phyloP scores from a whole-genome alignment of 306 rosid genomes.

The Mucuna pruriens region DNA sequence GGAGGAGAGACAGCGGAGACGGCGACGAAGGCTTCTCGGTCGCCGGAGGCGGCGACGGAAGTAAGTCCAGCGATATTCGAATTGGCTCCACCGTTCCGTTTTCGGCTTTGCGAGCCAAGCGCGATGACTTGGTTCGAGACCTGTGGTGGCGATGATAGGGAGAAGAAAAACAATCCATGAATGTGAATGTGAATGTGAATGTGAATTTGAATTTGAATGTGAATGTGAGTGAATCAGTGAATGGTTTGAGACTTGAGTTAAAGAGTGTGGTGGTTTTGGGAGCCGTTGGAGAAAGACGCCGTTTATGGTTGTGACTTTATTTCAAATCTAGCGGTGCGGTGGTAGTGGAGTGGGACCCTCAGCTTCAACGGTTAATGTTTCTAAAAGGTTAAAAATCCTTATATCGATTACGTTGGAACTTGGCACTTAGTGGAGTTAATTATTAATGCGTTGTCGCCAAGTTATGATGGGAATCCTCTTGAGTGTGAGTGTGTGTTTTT shows the following conservation, averaged over 20 bases:
- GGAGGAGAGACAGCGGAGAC: conserved; percentile 43
- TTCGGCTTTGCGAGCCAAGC: conserved; percentile 42
- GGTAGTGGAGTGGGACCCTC: conserved; percentile 41
- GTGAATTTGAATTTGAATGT: background rate
- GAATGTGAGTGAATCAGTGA: background rate
- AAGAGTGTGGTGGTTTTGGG: background rate
- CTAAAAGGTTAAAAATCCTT: background rate
- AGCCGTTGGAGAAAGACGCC: conserved; percentile 52
- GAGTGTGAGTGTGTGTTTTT: background rate
- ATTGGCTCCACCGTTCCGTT: conserved; percentile 42
- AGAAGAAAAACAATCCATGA: conserved; percentile 59
- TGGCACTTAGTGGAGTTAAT: background rate
- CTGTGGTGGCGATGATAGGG: conserved; percentile 47
- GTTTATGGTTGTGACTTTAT: background rate
- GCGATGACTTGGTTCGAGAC: conserved; percentile 51
- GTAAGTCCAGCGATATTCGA: conserved; percentile 42
- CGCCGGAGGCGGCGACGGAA: conserved; percentile 46
- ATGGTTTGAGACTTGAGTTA: background rate
- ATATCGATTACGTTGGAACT: background rate
- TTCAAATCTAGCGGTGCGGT: conserved; percentile 19
- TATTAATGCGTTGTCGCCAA: background rate
- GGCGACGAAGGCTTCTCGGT: conserved; percentile 48
- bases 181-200: background rate
- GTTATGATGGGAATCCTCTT: background rate
- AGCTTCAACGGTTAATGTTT: conserved; percentile 41